Evolutionary conservation across 345 rosid species (phyloP).

Genomic region (Streptanthus diversifolius): DNA sequence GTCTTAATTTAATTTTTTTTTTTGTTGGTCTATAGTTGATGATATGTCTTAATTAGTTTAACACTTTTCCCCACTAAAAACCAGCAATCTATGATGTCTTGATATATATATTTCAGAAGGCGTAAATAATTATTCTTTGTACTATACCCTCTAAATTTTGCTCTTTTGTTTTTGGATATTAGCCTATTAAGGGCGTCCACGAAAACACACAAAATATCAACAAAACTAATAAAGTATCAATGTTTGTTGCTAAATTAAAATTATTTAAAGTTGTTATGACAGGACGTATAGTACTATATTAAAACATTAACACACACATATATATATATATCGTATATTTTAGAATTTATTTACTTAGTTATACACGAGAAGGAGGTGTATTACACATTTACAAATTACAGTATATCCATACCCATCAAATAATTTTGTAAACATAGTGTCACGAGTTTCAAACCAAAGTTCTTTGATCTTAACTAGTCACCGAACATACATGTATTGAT

Average conservation of each 20-base stretch:
- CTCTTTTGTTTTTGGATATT: background rate
- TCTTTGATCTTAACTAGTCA: conserved; percentile 10
- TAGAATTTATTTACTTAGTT: background rate
- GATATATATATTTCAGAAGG: background rate
- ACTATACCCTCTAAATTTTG: background rate
- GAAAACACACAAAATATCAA: background rate
- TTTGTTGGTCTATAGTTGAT: background rate
- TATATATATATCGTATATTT: background rate
- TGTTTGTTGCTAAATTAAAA: background rate
- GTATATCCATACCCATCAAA: background rate
- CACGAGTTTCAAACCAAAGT: conserved; percentile 12
- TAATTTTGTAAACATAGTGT: background rate
- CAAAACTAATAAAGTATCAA: background rate
- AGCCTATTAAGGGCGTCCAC: background rate
- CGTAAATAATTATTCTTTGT: background rate
- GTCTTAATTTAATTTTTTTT: background rate
- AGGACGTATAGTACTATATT: conserved; percentile 13
- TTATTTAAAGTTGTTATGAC: background rate
- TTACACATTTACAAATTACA: background rate
- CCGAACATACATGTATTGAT: conserved; percentile 17
- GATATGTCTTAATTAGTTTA: background rate
- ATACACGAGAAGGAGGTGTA: background rate
- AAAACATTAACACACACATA: background rate
- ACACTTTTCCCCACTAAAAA: background rate
- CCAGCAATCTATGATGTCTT: background rate